Evolutionary conservation across 176 grass and related monocot species (phyloP).

Genomic region (Zizania latifolia): DNA sequence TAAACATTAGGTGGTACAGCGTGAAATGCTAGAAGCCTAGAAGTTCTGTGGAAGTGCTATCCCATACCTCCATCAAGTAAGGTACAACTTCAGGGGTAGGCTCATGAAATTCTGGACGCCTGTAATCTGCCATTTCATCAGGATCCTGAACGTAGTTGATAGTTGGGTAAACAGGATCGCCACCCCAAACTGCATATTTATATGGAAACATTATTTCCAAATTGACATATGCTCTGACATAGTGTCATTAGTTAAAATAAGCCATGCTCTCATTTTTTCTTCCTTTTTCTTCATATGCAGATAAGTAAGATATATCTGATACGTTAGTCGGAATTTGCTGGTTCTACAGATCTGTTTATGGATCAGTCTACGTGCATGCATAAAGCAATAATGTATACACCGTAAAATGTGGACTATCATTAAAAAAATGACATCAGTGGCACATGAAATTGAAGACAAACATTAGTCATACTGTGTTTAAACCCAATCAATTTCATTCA

Average conservation of each 20-base stretch:
- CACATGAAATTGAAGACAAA: background rate
- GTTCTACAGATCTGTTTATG: background rate
- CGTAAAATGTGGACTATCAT: background rate
- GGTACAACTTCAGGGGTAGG: constrained; percentile 72
- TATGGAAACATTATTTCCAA: constrained; percentile 12
- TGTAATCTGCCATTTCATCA: constrained; percentile 70
- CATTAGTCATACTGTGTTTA: background rate
- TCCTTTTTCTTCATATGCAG: background rate
- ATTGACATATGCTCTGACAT: background rate
- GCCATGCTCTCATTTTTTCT: background rate
- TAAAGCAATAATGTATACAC: background rate
- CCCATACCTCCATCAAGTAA: constrained; percentile 74
- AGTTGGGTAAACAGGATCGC: constrained; percentile 98
- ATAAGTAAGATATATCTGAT: background rate
- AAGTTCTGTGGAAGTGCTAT: background rate
- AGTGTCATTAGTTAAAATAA: background rate
- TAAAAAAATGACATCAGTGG: background rate
- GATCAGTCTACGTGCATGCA: background rate
- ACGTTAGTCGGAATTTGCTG: background rate
- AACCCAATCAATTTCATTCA: background rate
- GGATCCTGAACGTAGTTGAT: constrained; percentile 93
- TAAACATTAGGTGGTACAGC: constrained; percentile 13
- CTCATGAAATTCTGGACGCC: constrained; percentile 84
- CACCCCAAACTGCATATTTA: constrained; percentile 80
- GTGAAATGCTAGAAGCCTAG: background rate